Percentiles rank a stretch among this genome's conserved stretches.
phyloP scores from a whole-genome alignment of 208 protist genomes.

The Plasmodiophora brassicae region DNA sequence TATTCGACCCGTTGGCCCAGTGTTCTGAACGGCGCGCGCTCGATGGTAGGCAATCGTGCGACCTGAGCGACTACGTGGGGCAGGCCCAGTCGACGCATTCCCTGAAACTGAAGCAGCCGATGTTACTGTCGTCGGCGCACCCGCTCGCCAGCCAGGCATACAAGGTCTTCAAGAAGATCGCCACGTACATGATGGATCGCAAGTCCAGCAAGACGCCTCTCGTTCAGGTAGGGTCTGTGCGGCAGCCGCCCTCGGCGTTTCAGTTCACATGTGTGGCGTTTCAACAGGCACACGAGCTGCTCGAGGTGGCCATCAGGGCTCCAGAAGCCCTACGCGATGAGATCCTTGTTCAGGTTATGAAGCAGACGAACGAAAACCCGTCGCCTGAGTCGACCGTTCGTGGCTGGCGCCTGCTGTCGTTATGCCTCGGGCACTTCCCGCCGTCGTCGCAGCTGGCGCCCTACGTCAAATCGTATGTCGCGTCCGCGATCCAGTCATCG shows the following conservation, averaged over 20 bases:
- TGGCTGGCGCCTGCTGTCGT: not conserved
- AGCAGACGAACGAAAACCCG: constrained; percentile 9
- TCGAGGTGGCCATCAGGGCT: not conserved
- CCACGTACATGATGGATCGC: not conserved
- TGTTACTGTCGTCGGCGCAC: not conserved
- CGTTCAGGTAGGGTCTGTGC: too few relatives aligned
- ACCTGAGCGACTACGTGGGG: too few relatives aligned
- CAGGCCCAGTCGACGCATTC: not conserved
- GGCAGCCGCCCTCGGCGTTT: too few relatives aligned
- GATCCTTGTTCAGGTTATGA: not conserved
- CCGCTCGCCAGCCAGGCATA: not conserved
- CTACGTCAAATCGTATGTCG: not conserved
- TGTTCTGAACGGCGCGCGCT: not conserved
- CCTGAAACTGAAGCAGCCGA: not conserved
- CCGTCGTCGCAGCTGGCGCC: not conserved
- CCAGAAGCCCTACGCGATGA: not conserved
- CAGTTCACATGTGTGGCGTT: too few relatives aligned
- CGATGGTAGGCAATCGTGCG: not conserved
- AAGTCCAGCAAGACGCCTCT: not conserved
- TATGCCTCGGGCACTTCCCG: not conserved
- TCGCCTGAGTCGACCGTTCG: not conserved
- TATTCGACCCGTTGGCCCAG: not conserved
- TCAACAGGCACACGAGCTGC: not conserved
- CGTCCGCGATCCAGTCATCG: not conserved
- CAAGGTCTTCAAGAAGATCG: constrained; percentile 21